phyloP scores from a whole-genome alignment of 176 grass and related monocot genomes.

The Lolium perenne region DNA sequence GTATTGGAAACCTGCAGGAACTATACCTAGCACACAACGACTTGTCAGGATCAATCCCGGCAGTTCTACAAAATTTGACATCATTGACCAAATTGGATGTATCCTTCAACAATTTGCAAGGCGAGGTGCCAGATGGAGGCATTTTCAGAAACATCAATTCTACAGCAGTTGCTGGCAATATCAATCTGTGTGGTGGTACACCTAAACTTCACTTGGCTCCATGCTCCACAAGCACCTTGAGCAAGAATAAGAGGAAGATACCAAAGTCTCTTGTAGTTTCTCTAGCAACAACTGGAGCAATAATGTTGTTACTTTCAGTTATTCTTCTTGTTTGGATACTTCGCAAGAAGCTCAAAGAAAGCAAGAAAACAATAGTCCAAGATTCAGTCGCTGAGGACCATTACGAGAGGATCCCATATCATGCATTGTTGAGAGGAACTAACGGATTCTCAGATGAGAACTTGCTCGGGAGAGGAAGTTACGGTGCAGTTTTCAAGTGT shows the following conservation, averaged over 20 bases:
- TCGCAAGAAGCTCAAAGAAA: not conserved
- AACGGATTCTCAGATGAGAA: not conserved
- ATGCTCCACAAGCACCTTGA: not conserved
- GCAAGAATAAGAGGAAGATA: not conserved
- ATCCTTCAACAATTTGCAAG: not conserved
- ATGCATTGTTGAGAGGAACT: not conserved
- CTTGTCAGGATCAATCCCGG: not conserved
- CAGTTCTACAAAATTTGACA: not conserved
- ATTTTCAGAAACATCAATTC: not conserved
- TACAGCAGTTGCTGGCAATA: not conserved
- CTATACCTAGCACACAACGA: not conserved
- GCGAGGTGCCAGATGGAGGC: not conserved
- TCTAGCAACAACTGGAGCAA: not conserved
- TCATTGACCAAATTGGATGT: not conserved
- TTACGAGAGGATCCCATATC: conserved; percentile 3
- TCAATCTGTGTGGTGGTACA: not conserved
- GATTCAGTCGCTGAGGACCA: not conserved
- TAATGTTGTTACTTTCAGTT: not conserved
- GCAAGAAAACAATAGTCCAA: not conserved
- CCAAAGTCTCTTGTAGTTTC: not conserved
- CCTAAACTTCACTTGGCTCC: not conserved
- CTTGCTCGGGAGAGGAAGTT: not conserved
- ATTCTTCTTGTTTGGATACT: conserved; percentile 12
- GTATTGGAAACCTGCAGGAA: not conserved
- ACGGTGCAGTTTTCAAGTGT: not conserved